A percentile compares a stretch with the other conserved stretches of the same genome.
These are phyloP conservation scores for Cladosporium phlei DNA, from an alignment of 2,329 filamentous ascomycete species.

Conservation along the genomic window DNA sequence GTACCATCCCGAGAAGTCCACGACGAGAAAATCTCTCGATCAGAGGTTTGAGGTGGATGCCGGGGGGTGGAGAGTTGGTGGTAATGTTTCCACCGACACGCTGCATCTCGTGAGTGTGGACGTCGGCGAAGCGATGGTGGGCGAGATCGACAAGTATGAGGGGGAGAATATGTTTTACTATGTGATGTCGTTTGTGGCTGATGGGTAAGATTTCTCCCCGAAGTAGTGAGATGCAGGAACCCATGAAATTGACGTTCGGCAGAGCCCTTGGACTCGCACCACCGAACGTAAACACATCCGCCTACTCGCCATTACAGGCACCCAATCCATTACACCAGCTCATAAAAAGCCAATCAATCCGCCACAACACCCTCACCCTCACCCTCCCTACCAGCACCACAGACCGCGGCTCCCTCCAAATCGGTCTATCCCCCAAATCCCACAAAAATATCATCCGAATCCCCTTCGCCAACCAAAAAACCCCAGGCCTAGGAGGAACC, in stretches of 20 bases:
- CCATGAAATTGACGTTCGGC: background rate
- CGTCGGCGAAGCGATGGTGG: background rate
- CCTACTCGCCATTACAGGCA: background rate
- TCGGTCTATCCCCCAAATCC: background rate
- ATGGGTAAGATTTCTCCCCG: conserved; percentile 1
- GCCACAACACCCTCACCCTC: conserved; percentile 4
- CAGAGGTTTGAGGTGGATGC: conserved; percentile 5
- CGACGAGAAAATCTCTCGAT: background rate
- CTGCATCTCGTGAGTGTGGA: background rate
- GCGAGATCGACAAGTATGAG: conserved; percentile 7
- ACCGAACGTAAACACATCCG: background rate
- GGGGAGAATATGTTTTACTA: conserved; percentile 7
- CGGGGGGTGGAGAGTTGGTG: conserved; percentile 2
- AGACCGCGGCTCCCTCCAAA: background rate
- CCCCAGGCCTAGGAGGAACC: background rate
- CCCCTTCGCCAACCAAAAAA: background rate
- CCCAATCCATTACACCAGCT: background rate
- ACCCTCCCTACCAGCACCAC: background rate
- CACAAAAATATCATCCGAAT: background rate
- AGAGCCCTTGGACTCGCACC: conserved; percentile 7
- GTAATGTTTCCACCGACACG: background rate
- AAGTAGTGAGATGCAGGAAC: background rate
- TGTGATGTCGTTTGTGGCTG: conserved; percentile 7
- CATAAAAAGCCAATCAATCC: background rate
- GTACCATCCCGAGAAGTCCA: background rate